These are phyloP conservation scores for Citrus australasica DNA, from an alignment of 345 rosid species.

Conservation along the genomic window DNA sequence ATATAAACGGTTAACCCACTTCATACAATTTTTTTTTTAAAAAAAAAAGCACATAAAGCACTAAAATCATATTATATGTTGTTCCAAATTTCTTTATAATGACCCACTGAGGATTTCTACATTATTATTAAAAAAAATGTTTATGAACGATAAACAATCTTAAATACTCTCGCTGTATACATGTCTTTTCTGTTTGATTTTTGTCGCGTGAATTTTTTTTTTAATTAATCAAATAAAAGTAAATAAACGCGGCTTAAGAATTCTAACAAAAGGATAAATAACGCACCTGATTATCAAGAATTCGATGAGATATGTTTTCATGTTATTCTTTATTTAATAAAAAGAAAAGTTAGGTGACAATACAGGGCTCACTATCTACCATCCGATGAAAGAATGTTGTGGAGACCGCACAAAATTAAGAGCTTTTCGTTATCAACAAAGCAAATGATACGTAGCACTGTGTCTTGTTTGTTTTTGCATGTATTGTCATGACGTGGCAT, in stretches of 20 bases:
- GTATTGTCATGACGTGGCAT: too few relatives aligned
- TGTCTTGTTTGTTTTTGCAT: neutral
- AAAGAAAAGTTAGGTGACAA: neutral
- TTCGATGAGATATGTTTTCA: too few relatives aligned
- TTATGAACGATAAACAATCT: too few relatives aligned
- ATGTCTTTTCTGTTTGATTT: neutral
- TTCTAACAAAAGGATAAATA: too few relatives aligned
- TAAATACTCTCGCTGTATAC: neutral
- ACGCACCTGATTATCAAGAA: too few relatives aligned
- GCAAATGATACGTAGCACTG: too few relatives aligned
- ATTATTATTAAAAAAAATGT: too few relatives aligned
- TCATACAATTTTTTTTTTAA: too few relatives aligned
- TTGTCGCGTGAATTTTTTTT: too few relatives aligned
- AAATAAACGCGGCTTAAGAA: neutral
- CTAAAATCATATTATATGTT: neutral
- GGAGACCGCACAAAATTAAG: neutral
- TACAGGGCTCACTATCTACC: neutral
- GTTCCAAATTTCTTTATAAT: too few relatives aligned
- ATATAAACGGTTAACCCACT: neutral
- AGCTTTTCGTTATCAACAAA: neutral
- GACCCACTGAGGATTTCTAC: neutral
- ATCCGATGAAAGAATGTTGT: neutral
- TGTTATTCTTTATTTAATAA: too few relatives aligned
- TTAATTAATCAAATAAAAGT: too few relatives aligned
- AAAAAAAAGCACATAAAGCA: neutral